A percentile compares a stretch with the other conserved stretches of the same genome.
Evolutionary conservation across 2,329 filamentous ascomycete species (phyloP).

Genomic region (Cadophora gregata): DNA sequence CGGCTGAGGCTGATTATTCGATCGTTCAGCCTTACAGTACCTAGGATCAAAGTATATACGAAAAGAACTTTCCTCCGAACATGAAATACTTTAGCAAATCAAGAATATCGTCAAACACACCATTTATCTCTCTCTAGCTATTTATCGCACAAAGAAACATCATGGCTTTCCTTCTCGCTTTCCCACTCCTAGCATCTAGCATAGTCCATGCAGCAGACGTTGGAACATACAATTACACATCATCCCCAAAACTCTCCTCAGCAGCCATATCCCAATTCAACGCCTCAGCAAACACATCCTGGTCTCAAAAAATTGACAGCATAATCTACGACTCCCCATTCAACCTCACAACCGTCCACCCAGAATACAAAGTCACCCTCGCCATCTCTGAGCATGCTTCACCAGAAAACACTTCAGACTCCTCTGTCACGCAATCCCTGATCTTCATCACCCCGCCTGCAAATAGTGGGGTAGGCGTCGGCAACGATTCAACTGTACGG

Average conservation of each 20-base stretch:
- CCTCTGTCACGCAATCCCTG: neutral
- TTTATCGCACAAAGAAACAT: neutral
- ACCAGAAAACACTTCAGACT: neutral
- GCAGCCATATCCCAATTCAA: neutral
- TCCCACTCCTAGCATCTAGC: neutral
- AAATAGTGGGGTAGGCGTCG: neutral
- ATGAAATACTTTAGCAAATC: no score
- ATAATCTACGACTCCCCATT: slow-evolving; percentile 11
- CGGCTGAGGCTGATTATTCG: neutral
- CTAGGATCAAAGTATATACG: neutral
- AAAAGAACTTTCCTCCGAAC: no score
- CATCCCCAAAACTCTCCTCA: neutral
- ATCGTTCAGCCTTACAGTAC: neutral
- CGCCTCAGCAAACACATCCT: neutral
- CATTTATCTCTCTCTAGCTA: no score
- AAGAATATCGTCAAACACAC: neutral
- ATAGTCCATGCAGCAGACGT: neutral
- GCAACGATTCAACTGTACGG: neutral
- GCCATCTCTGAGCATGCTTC: neutral
- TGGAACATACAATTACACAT: neutral
- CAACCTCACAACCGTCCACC: neutral
- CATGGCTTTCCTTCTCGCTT: neutral
- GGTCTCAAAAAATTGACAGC: neutral
- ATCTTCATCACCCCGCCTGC: neutral
- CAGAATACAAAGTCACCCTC: neutral